Evolutionary conservation across 192 early-diverging fungal genomes (phyloP).

Genomic region (Podila horticola): DNA sequence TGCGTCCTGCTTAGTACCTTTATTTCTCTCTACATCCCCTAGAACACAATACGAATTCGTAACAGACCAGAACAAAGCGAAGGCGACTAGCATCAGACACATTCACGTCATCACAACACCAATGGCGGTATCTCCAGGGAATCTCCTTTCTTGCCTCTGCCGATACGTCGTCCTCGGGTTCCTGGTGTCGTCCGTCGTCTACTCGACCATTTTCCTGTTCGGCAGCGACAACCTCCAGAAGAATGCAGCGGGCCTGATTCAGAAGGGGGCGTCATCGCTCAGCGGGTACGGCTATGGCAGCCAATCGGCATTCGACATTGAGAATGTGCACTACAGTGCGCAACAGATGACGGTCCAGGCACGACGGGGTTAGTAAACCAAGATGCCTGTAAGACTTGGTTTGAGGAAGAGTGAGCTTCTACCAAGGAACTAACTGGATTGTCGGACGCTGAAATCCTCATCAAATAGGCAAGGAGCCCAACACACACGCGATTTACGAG

Average conservation of each 20-base stretch:
- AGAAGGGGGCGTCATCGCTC: not conserved
- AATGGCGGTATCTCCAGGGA: not conserved
- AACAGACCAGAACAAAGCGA: not conserved
- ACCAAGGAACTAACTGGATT: no score
- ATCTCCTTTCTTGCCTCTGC: not conserved
- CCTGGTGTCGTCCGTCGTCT: not conserved
- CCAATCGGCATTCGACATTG: not conserved
- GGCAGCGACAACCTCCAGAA: constrained; percentile 1
- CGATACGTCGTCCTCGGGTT: not conserved
- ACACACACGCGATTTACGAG: constrained; percentile 34
- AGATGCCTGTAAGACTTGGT: no score
- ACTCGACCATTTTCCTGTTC: not conserved
- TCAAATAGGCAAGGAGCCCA: constrained; percentile 6
- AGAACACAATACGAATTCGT: not conserved
- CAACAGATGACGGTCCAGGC: not conserved
- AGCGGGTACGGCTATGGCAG: not conserved
- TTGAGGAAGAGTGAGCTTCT: no score
- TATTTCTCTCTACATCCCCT: not conserved
- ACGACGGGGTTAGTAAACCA: not conserved
- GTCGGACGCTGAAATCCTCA: no score
- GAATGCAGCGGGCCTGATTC: constrained; percentile 4
- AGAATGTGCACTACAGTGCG: not conserved
- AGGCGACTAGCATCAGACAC: not conserved
- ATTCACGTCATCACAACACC: not conserved
- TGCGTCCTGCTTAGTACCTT: not conserved